Conservation (phyloP, 129 eudicot genomes). For the Gnaphalium uliginosum region DNA sequence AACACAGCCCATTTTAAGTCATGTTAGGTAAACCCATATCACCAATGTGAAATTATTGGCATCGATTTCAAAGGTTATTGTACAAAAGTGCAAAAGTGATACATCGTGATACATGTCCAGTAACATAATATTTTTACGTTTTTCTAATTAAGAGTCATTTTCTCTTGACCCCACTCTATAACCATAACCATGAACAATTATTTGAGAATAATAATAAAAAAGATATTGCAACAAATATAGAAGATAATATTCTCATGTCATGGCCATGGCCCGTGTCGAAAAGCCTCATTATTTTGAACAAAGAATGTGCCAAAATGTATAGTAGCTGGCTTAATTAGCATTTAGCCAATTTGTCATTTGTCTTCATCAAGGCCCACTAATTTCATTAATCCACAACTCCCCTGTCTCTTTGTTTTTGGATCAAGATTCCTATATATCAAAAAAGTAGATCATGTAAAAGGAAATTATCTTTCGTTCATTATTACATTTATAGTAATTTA, state of each 20-base stretch:
- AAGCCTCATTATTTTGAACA: background rate
- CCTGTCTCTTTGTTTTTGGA: conserved; percentile 18
- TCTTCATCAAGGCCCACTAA: conserved; percentile 20
- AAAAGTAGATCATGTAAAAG: background rate
- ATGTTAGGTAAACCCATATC: conserved; percentile 36
- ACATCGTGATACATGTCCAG: background rate
- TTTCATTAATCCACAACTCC: conserved; percentile 14
- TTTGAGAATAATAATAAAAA: background rate
- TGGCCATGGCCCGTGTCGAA: background rate
- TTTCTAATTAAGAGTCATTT: too few species aligned
- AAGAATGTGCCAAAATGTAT: conserved; percentile 7
- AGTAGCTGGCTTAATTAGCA: conserved; percentile 36
- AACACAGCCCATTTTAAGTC: conserved; percentile 23
- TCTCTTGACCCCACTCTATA: background rate
- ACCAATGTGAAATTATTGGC: conserved; percentile 22
- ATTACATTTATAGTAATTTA: background rate
- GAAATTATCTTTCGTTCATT: background rate
- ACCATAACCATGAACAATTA: background rate
- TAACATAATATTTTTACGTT: background rate
- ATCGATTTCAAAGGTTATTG: too few species aligned
- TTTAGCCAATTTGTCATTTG: conserved; percentile 25
- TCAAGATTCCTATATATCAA: background rate
- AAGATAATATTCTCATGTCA: background rate
- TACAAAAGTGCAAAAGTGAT: background rate
- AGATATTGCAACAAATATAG: background rate